Evolutionary conservation across 768 basidiomycete genomes (phyloP), one percentile per base, ranked within the genome.

Genomic region (Gautieria morchelliformis): DNA sequence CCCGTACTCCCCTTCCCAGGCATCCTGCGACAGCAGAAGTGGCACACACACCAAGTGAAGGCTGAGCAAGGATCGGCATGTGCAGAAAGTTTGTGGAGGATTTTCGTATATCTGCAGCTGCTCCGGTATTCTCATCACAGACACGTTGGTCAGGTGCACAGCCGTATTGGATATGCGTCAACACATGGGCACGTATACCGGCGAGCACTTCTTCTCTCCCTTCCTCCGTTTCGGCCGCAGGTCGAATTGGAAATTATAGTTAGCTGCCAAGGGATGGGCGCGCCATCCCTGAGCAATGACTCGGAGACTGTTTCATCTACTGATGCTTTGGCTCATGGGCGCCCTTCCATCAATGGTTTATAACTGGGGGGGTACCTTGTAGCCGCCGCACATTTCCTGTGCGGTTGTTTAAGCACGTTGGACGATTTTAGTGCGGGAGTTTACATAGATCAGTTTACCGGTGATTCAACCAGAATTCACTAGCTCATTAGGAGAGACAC

Each of bases 261-360:
- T 3, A 27, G 27, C 5, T 27, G 17, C 45, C 45, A 53, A 10
- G 52, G 45, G 24, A 49, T 40, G 20, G 56, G 20, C 17, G 33
- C 24, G 9, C 35, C 39, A n/a, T 42, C 55, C 20, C 45, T 46
- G 27, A 44, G 58, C 9, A 56, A 30, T 35, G 59, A 57, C 20
- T 42, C 14, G 17, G 67, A 67, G 3, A 73, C 75, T 41, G 75
- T 79, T 0, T 62, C 74, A 8, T 81, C 81, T 24, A 67, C 79
- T 55, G 84, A 85, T 64, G 82, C 87, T 87, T 12, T 84, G 86
- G 15, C 83, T 87, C 67, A 74, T 78, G 51, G 87, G 89, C 40
- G 88, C 89, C 27, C 3, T 27, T 27, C 27, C 2, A 27, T n/a
- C n/a, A n/a, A n/a, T n/a, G n/a, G n/a, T n/a, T n/a, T n/a, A n/a